A percentile compares a stretch with the other conserved stretches of the same genome.
These are phyloP conservation scores for Pogostemon cablin DNA, from an alignment of 257 asterid species.

Conservation along the genomic window DNA sequence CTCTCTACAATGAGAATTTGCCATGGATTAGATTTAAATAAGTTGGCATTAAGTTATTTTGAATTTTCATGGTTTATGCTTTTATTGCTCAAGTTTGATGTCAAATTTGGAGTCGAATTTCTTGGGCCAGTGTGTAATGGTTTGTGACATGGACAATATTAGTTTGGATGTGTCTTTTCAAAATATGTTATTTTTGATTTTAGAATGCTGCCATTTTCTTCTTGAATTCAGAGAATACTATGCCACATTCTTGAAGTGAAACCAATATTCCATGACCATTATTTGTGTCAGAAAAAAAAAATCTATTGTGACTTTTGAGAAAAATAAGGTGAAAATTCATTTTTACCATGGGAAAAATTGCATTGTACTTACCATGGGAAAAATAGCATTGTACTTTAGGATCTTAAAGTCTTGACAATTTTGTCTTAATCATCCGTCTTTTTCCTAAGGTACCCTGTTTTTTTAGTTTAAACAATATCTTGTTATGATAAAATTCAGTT, in stretches of 20 bases:
- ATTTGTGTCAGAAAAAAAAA: background rate
- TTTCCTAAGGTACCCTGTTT: no score
- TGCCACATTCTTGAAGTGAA: background rate
- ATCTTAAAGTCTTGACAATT: no score
- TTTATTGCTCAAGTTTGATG: slow-evolving; percentile 12
- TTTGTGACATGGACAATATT: slow-evolving; percentile 9
- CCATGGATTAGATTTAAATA: slow-evolving; percentile 29
- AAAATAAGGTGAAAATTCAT: no score
- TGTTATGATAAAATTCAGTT: no score
- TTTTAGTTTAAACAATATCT: no score
- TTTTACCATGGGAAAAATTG: no score
- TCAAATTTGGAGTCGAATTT: slow-evolving; percentile 17
- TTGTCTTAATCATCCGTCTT: no score
- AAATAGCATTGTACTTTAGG: no score
- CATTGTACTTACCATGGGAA: no score
- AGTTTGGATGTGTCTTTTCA: background rate
- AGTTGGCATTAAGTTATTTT: slow-evolving; percentile 20
- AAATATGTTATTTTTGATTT: slow-evolving; percentile 15
- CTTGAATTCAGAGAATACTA: background rate
- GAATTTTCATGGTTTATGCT: slow-evolving; percentile 8
- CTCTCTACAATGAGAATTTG: slow-evolving; percentile 3
- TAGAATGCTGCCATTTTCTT: background rate
- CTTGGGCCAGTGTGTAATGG: background rate
- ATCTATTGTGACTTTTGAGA: no score
- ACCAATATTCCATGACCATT: background rate